Evolutionary conservation across 2,329 filamentous ascomycete species (phyloP).

Genomic region (Colletotrichum spaethianum): DNA sequence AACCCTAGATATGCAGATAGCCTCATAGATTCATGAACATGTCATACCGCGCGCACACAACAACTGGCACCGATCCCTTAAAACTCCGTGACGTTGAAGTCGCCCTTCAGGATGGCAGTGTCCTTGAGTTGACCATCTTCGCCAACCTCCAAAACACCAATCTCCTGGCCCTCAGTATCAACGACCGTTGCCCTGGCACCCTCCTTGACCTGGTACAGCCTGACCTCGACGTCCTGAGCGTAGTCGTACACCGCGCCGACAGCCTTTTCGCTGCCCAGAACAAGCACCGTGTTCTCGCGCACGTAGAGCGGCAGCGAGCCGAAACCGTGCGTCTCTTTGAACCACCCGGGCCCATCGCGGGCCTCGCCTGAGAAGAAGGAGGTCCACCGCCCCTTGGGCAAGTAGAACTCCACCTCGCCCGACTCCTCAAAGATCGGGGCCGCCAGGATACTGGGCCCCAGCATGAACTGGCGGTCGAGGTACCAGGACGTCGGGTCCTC

Average conservation of each 20-base stretch:
- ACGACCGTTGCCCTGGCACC: constrained; percentile 60
- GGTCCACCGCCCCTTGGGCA: constrained; percentile 65
- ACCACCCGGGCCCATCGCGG: constrained; percentile 68
- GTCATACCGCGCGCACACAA: background rate
- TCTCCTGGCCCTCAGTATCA: constrained; percentile 56
- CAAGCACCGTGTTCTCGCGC: constrained; percentile 65
- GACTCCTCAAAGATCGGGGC: constrained; percentile 75
- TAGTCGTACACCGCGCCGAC: constrained; percentile 64
- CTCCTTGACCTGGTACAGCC: constrained; percentile 58
- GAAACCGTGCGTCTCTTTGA: constrained; percentile 72
- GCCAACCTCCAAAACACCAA: constrained; percentile 58
- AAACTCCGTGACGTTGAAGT: constrained; percentile 36
- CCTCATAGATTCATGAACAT: constrained; percentile 27
- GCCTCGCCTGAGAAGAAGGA: constrained; percentile 64
- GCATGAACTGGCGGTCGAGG: constrained; percentile 80
- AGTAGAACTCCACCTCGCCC: constrained; percentile 77
- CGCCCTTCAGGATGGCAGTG: constrained; percentile 56
- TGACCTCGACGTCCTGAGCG: constrained; percentile 61
- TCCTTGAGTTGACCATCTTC: constrained; percentile 57
- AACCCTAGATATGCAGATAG: constrained; percentile 31
- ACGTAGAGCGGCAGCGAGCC: constrained; percentile 72
- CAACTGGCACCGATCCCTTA: background rate
- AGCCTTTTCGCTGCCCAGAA: constrained; percentile 58
- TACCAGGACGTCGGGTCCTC: constrained; percentile 78
- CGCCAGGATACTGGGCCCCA: constrained; percentile 75